phyloP scores from a whole-genome alignment of 1,284 basidiomycete species.

The Leccinum pachyderme region DNA sequence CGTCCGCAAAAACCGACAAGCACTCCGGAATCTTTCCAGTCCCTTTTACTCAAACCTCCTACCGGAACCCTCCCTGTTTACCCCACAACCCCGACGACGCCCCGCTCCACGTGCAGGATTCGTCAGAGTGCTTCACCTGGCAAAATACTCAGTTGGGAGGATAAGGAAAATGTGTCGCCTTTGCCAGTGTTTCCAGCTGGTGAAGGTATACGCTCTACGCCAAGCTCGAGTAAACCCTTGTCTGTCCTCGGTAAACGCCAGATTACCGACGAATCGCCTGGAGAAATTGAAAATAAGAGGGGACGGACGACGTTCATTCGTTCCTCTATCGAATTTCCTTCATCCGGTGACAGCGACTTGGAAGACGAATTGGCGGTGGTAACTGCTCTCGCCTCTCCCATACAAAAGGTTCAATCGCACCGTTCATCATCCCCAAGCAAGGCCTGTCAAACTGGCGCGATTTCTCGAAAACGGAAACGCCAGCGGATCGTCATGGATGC shows the following conservation, averaged over 20 bases:
- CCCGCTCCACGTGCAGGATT: constrained; percentile 14
- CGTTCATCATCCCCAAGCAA: constrained; percentile 1
- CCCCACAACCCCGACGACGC: constrained; percentile 27
- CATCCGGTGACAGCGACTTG: constrained; percentile 18
- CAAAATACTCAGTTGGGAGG: constrained; percentile 27
- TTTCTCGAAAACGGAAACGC: constrained; percentile 40
- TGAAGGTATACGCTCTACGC: constrained; percentile 36
- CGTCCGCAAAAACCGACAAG: constrained; percentile 31
- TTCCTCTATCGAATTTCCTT: constrained; percentile 27
- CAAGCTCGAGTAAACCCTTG: constrained; percentile 18
- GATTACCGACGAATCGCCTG: constrained; percentile 25
- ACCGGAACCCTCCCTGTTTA: constrained; percentile 27
- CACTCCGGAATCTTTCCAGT: constrained; percentile 35
- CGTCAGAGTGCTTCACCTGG: constrained; percentile 25
- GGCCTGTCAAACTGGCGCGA: constrained; percentile 3
- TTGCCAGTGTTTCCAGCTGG: constrained; percentile 30
- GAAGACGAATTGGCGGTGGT: constrained; percentile 33
- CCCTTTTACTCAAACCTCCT: constrained; percentile 32
- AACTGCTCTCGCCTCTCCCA: constrained; percentile 23
- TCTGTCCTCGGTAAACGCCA: constrained; percentile 44
- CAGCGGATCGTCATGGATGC: constrained; percentile 52
- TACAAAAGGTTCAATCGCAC: constrained; percentile 8
- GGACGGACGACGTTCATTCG: constrained; percentile 33
- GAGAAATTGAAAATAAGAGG: constrained; percentile 35
- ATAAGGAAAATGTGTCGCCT: constrained; percentile 52